Base-by-base conservation (phyloP, 805 yeast species). In the Candida ascalaphidarum region DNA sequence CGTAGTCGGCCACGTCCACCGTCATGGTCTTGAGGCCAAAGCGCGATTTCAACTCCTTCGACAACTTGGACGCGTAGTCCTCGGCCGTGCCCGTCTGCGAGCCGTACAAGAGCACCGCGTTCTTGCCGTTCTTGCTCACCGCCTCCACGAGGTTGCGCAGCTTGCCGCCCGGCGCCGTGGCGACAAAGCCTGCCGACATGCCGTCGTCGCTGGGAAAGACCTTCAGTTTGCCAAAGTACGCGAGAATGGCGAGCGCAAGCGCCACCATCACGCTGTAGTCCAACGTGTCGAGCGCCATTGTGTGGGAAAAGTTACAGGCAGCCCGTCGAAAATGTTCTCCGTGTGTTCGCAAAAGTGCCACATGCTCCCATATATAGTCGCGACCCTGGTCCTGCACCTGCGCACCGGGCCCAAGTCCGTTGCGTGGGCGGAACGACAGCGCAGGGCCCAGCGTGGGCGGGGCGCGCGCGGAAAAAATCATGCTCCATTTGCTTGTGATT, bases 71-170 rank as follows among this genome's bases (percentile, higher is more conserved):
- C 12, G 96, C 94, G 46, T 86, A 89, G 49, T 92, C 98, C 59
- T 92, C 98, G 24, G 97, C 95, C 11, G 98, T 92, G 39, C 98
- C 98, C 4, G 98, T 92, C 59, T 92, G 99, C 10, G 97, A 88
- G 11, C 95, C 97, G 51, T 71, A 92, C 35, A 92, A 70, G 3
- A 92, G 79, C 24, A 86, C 61, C 21, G 82, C 80, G 39, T 81
- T 79, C 58, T 89, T 88, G 36, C 71, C 68, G 44, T 77, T 76
- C 21, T 61, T 60, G 28, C 61, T 60, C 41, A 89, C 52, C 3
- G 71, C 72, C 32, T 71, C 73, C 7, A 69, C 61, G 25, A 81
- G 55, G 49, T 77, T 77, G 46, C 85, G 63, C 11, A 75, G 62
- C 12, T 58, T 58, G 7, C 65, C 61, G 15, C 27, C 37, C 2